Evolutionary conservation across 306 rosid species (phyloP), one percentile per base, ranked within the genome.

Genomic region (Inga laurina): DNA sequence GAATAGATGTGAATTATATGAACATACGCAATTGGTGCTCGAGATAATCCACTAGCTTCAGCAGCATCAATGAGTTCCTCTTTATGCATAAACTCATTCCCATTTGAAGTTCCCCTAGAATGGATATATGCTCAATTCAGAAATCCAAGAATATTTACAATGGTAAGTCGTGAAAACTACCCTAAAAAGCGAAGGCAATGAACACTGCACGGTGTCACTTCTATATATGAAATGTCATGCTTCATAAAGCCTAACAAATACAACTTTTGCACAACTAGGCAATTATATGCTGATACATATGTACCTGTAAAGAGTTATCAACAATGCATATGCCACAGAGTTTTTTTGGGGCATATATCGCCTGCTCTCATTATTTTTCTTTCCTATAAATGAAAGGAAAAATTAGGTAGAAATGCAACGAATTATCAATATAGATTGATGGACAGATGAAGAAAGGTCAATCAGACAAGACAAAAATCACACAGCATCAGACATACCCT

Each of bases 1-100:
- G 43, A 45, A 85, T 1, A 82, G 48, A 71, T 41, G 57, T 52
- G 73, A 73, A 64, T 70, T 32, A 48, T 46, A 64, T 73, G 59
- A 83, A 84, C 94, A 80, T 91, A 92, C 99, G 54, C 91, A 85
- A 96, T 90, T 13, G 98, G 89, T 71, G 74, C 94, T 84, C 94
- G 91, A 84, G 97, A 92, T 65, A 96, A 92, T 46, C 97, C 97
- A 83, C 98, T 93, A 24, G 97, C 97, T 96, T 96, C 98, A 45
- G 98, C 91, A 77, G 94, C 98, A 84, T 91, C 99, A 43, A 93
- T 90, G 79, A 93, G 97, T 87, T 93, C 96, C 84, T 95, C 93
- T 85, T 96, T 96, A 79, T 61, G 91, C 98, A 96, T 96, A 84
- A 89, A 93, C 81, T 93, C 99, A 68, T 82, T 90, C 87, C 93